A percentile compares a stretch with the other conserved stretches of the same genome.
These are phyloP conservation scores for Spizellomyces sp. DNA, from an alignment of 192 early-diverging fungal genomes.

Conservation along the genomic window DNA sequence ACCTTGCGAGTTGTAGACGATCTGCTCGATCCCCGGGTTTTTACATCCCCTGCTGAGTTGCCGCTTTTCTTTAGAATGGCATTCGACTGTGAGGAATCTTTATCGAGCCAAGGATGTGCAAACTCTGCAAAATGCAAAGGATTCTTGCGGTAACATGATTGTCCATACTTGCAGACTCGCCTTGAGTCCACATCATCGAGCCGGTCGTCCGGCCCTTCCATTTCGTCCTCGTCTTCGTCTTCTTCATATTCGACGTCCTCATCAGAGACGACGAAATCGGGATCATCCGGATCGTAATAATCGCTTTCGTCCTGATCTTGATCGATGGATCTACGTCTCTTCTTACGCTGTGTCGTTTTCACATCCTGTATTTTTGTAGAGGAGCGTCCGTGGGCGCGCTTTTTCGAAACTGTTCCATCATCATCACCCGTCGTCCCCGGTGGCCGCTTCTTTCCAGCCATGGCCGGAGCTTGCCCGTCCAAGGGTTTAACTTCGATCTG, in stretches of 20 bases:
- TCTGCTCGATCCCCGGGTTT: no score
- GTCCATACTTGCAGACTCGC: conserved; percentile 35
- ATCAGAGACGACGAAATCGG: not conserved
- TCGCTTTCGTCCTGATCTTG: conserved; percentile 24
- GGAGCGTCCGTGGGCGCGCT: not conserved
- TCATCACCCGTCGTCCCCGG: not conserved
- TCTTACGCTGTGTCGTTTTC: not conserved
- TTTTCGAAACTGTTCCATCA: not conserved
- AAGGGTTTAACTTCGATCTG: not conserved
- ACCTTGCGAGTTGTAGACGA: no score
- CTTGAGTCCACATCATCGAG: not conserved
- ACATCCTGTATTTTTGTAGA: not conserved
- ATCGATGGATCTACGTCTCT: not conserved
- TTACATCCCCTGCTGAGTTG: no score
- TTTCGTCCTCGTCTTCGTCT: not conserved
- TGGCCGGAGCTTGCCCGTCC: not conserved
- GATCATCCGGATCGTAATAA: conserved; percentile 11
- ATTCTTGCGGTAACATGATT: conserved; percentile 37
- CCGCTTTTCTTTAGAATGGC: no score
- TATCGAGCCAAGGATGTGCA: conserved; percentile 38
- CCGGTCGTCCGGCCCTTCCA: not conserved
- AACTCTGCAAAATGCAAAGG: conserved; percentile 37
- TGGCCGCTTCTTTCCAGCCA: conserved; percentile 6
- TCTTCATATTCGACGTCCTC: conserved; percentile 5
- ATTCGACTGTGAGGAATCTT: not conserved